Conservation (phyloP, 2,329 filamentous ascomycete species). For the Ceratocystis cacaofunesta region DNA sequence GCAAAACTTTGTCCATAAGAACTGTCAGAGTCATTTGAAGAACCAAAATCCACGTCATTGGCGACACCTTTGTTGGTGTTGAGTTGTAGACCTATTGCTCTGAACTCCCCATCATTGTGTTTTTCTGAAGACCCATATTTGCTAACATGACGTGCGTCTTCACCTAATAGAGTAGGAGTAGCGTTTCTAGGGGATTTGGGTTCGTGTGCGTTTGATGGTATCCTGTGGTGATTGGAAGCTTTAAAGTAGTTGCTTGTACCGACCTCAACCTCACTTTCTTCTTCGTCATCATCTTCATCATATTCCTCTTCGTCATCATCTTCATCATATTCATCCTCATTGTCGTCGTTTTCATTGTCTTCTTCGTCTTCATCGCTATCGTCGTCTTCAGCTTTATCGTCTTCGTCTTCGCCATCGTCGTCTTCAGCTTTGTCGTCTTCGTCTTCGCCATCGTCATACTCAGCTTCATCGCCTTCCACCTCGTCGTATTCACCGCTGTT, state of each 20-base stretch:
- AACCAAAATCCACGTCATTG: conserved; percentile 25
- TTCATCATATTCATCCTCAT: neutral
- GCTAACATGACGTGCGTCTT: conserved; percentile 16
- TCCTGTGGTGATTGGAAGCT: conserved; percentile 22
- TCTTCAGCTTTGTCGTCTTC: too few relatives aligned
- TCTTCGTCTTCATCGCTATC: neutral
- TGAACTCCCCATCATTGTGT: conserved; percentile 9
- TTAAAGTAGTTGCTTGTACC: conserved; percentile 19
- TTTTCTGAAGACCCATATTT: conserved; percentile 21
- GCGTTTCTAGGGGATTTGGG: neutral
- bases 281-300: conserved; percentile 33
- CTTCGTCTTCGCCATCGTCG: too few relatives aligned
- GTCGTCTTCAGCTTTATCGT: too few relatives aligned
- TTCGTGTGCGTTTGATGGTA: neutral
- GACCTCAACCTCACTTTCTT: conserved; percentile 20
- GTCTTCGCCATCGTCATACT: too few relatives aligned
- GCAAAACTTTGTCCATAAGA: conserved; percentile 33
- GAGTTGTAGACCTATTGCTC: conserved; percentile 9
- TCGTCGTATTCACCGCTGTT: too few relatives aligned
- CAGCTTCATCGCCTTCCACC: too few relatives aligned
- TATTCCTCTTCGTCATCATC: conserved; percentile 25
- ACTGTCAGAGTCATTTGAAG: conserved; percentile 19
- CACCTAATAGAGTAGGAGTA: neutral
- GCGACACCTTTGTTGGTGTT: conserved; percentile 25
- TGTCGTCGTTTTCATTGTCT: conserved; percentile 18